Percentiles rank a stretch among this genome's conserved stretches.
phyloP scores from a whole-genome alignment of 2,329 filamentous ascomycete species.

The Apiospora phragmitis region DNA sequence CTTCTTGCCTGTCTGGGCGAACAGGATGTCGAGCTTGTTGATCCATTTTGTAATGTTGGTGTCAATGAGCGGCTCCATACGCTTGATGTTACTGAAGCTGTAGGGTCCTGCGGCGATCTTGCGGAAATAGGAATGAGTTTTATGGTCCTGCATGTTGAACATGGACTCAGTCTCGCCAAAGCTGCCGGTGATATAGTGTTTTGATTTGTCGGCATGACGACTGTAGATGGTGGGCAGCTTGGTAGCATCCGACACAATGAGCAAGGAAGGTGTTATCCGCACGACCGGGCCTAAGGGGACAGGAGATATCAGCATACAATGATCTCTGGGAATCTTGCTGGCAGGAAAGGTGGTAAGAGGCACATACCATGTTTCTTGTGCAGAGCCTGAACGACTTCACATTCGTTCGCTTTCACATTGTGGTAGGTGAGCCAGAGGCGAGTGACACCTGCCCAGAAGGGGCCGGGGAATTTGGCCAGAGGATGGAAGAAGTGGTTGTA shows the following conservation, averaged over 20 bases:
- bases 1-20: constrained; percentile 41
- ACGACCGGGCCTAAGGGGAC: constrained; percentile 46
- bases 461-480: constrained; percentile 51
- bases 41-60: constrained; percentile 51
- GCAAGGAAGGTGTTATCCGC: constrained; percentile 52
- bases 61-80: constrained; percentile 59
- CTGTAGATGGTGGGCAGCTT: constrained; percentile 58
- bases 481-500: constrained; percentile 54
- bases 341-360: background rate
- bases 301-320: background rate
- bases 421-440: constrained; percentile 54
- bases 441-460: constrained; percentile 56
- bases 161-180: constrained; percentile 56
- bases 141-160: constrained; percentile 58
- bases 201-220: constrained; percentile 55
- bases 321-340: too few relatives aligned
- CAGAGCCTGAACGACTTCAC: constrained; percentile 39
- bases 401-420: constrained; percentile 48
- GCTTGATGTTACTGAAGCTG: constrained; percentile 56
- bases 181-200: constrained; percentile 58
- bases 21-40: constrained; percentile 44
- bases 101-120: constrained; percentile 57
- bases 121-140: constrained; percentile 50
- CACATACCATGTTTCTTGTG: constrained; percentile 49
- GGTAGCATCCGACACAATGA: constrained; percentile 52